Percentiles rank a stretch among this genome's conserved stretches.
Conservation (phyloP, 2,329 filamentous ascomycete species). For the Elsinoe arachidis region DNA sequence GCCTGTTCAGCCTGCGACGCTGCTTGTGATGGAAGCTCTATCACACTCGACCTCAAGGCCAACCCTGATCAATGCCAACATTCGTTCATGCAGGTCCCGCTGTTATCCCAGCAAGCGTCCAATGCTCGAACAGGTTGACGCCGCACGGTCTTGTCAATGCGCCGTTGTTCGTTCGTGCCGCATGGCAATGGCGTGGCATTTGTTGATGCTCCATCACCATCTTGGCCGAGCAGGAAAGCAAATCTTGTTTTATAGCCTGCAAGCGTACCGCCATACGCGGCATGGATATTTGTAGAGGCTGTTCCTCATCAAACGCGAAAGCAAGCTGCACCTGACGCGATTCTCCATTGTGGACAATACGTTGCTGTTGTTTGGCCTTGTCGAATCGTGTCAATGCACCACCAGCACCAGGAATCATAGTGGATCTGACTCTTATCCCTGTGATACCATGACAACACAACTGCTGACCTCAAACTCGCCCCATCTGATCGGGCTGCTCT, state of each 20-base stretch:
- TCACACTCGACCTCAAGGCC: neutral
- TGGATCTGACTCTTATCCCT: no score
- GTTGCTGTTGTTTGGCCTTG: no score
- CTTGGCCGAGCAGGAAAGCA: neutral
- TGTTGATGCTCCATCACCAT: neutral
- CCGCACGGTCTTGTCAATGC: neutral
- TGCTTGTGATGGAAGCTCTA: neutral
- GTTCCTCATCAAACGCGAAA: no score
- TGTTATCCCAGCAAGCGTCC: neutral
- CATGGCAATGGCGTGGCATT: neutral
- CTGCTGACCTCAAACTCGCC: no score
- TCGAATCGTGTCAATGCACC: no score
- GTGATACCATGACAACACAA: no score
- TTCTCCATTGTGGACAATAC: no score
- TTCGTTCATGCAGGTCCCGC: constrained; percentile 9
- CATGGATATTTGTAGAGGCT: no score
- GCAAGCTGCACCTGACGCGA: no score
- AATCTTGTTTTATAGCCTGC: constrained; percentile 1
- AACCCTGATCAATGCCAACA: constrained; percentile 1
- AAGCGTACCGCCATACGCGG: no score
- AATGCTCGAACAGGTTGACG: neutral
- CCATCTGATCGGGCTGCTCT: no score
- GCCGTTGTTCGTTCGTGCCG: neutral
- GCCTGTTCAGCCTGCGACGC: neutral
- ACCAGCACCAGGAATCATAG: no score